A percentile compares a stretch with the other conserved stretches of the same genome.
These are phyloP conservation scores for Sporothrix curviconia DNA, from an alignment of 2,329 filamentous ascomycete species.

Conservation along the genomic window DNA sequence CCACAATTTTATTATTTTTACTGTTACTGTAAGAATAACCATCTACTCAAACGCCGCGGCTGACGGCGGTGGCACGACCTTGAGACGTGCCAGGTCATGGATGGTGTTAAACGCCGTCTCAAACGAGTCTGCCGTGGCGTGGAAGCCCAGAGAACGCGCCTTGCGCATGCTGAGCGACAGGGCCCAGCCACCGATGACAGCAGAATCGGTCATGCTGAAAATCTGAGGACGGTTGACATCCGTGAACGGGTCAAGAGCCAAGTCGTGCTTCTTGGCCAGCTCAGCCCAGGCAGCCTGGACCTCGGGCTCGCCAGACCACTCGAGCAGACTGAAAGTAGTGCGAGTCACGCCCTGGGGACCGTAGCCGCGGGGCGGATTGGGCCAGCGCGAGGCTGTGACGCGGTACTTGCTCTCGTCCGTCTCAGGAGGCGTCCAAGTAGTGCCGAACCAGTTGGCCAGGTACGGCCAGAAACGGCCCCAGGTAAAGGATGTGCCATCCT, in stretches of 20 bases:
- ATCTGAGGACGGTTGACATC: constrained; percentile 40
- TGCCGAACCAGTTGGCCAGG: constrained; percentile 38
- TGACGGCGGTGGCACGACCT: constrained; percentile 12
- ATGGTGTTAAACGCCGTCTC: constrained; percentile 21
- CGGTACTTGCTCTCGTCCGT: constrained; percentile 15
- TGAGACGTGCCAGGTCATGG: constrained; percentile 17
- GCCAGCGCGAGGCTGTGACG: not conserved
- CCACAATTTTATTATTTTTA: too few relatives aligned
- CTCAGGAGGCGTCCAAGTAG: constrained; percentile 30
- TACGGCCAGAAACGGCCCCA: constrained; percentile 43
- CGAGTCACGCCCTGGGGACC: constrained; percentile 35
- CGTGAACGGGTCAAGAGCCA: constrained; percentile 35
- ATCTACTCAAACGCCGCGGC: not conserved
- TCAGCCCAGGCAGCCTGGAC: constrained; percentile 40
- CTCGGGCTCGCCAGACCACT: constrained; percentile 39
- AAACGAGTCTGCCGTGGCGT: constrained; percentile 29
- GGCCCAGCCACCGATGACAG: constrained; percentile 17
- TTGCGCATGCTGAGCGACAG: constrained; percentile 26
- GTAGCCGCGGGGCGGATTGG: constrained; percentile 28
- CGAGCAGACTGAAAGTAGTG: constrained; percentile 32
- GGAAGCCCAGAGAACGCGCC: constrained; percentile 27
- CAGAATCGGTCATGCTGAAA: constrained; percentile 33
- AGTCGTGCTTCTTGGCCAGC: constrained; percentile 34
- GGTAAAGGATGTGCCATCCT: constrained; percentile 38
- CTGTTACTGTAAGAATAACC: too few relatives aligned